phyloP scores from a whole-genome alignment of 345 rosid genomes.

The Syzygium grande region DNA sequence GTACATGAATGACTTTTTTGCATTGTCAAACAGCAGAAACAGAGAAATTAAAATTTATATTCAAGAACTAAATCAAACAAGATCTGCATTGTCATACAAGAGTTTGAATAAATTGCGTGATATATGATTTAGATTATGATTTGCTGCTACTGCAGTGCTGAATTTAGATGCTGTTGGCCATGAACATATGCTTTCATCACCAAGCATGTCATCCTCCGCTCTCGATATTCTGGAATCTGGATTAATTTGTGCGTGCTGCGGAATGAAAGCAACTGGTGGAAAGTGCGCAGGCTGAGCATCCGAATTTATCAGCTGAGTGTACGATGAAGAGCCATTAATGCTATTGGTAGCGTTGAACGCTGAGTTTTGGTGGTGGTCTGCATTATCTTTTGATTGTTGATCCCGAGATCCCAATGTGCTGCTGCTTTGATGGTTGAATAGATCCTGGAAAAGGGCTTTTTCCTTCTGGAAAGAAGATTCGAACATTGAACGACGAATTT shows the following conservation, averaged over 20 bases:
- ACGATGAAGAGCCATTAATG: constrained; percentile 17
- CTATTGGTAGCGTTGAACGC: constrained; percentile 12
- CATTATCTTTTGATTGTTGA: constrained; percentile 16
- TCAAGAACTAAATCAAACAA: too few species aligned
- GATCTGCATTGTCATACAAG: too few species aligned
- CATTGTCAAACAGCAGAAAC: too few species aligned
- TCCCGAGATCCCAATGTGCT: constrained; percentile 17
- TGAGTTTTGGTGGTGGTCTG: constrained; percentile 18
- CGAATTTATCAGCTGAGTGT: constrained; percentile 20
- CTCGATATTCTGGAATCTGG: constrained; percentile 18
- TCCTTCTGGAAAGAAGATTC: constrained; percentile 18
- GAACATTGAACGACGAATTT: constrained; percentile 15
- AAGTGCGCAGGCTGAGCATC: constrained; percentile 13
- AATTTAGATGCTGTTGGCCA: constrained; percentile 29
- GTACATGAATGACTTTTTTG: too few species aligned
- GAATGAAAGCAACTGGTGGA: constrained; percentile 14
- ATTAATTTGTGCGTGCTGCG: constrained; percentile 14
- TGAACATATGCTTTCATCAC: constrained; percentile 39
- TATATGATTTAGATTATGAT: constrained; percentile 6
- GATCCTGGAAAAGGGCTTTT: constrained; percentile 33
- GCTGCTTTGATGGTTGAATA: constrained; percentile 14
- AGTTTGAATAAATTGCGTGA: too few species aligned
- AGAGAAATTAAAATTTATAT: too few species aligned
- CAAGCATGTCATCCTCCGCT: constrained; percentile 25
- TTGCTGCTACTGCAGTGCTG: constrained; percentile 16